phyloP scores from a whole-genome alignment of 2,329 filamentous ascomycete genomes.

The Huntiella moniliformis region DNA sequence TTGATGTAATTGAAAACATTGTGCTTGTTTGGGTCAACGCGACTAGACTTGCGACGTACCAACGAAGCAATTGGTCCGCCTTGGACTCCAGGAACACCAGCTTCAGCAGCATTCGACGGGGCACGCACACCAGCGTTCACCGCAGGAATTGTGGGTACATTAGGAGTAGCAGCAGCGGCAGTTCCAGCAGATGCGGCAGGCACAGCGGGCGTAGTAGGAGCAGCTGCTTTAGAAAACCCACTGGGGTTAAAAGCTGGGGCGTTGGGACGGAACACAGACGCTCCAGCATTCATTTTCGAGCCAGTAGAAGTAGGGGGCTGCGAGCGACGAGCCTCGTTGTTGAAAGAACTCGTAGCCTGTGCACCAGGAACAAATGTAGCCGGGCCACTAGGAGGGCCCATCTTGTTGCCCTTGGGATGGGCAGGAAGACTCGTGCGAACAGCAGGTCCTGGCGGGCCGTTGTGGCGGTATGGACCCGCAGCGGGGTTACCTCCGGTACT shows the following conservation, averaged over 20 bases:
- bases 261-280: slow-evolving; percentile 23
- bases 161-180: slow-evolving; percentile 1
- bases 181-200: slow-evolving; percentile 3
- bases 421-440: not conserved
- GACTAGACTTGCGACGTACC: slow-evolving; percentile 52
- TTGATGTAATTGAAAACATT: slow-evolving; percentile 35
- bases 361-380: slow-evolving; percentile 50
- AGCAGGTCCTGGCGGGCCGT: slow-evolving; percentile 1
- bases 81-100: not conserved
- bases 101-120: not conserved
- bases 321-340: slow-evolving; percentile 33
- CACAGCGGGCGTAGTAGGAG: not conserved
- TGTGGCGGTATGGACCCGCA: slow-evolving; percentile 1
- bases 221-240: slow-evolving; percentile 16
- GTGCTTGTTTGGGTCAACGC: slow-evolving; percentile 53
- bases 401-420: not conserved
- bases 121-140: not conserved
- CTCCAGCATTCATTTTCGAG: slow-evolving; percentile 49
- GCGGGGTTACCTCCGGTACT: slow-evolving; percentile 1
- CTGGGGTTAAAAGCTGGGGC: slow-evolving; percentile 50
- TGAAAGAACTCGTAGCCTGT: slow-evolving; percentile 29
- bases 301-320: slow-evolving; percentile 23
- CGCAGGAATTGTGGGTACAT: not conserved
- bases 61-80: slow-evolving; percentile 20
- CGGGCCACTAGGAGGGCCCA: slow-evolving; percentile 23